These are phyloP conservation scores for Cutaneotrichosporon daszewskae DNA, from an alignment of 1,284 basidiomycete genomes.

Conservation along the genomic window DNA sequence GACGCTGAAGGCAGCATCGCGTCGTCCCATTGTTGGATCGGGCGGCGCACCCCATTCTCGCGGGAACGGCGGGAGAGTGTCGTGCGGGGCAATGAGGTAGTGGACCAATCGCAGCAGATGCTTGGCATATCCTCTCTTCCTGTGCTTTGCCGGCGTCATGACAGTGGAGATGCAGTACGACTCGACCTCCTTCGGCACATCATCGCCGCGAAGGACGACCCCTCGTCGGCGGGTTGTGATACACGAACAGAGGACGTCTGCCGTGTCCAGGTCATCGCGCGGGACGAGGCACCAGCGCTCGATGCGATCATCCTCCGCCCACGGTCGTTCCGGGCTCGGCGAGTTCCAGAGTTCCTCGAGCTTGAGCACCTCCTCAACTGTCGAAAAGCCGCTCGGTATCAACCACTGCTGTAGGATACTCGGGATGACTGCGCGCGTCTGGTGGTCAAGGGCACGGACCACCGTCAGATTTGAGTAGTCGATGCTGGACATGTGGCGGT, in stretches of 20 bases:
- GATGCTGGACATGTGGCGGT: no score
- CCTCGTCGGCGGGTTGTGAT: slow-evolving; percentile 5
- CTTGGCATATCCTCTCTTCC: slow-evolving; percentile 31
- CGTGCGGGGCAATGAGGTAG: slow-evolving; percentile 19
- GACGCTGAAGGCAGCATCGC: slow-evolving; percentile 24
- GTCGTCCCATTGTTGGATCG: slow-evolving; percentile 3
- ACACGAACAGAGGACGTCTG: slow-evolving; percentile 1
- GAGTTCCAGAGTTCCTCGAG: slow-evolving; percentile 3
- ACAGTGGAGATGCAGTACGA: slow-evolving; percentile 35
- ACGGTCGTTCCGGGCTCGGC: slow-evolving; percentile 1
- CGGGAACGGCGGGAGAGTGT: slow-evolving; percentile 22
- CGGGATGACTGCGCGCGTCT: no score
- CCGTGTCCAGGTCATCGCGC: slow-evolving; percentile 2
- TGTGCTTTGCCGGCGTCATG: slow-evolving; percentile 25
- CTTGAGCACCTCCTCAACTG: background rate
- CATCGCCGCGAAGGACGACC: background rate
- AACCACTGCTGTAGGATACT: no score
- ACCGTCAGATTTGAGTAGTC: no score
- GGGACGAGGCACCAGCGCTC: slow-evolving; percentile 12
- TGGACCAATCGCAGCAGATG: slow-evolving; percentile 34
- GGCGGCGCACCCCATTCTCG: slow-evolving; percentile 22
- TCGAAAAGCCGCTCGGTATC: background rate
- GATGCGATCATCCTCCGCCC: slow-evolving; percentile 3
- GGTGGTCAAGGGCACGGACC: no score
- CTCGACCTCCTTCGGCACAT: background rate